phyloP scores from a whole-genome alignment of 805 yeast genomes.

The Suhomyces sp. region DNA sequence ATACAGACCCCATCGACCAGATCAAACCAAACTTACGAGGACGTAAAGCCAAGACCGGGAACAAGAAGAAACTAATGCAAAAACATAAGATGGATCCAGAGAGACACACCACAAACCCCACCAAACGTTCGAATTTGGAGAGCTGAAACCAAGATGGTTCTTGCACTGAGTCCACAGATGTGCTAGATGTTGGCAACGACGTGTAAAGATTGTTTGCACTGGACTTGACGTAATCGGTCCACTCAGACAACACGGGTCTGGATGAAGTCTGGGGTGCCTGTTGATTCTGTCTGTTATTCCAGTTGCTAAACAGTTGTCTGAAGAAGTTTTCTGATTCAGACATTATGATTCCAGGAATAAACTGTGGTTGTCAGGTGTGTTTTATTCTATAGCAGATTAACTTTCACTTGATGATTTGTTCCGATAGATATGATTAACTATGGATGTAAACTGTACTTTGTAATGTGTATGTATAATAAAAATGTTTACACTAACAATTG shows the following conservation, averaged over 20 bases:
- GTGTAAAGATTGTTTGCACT: constrained; percentile 59
- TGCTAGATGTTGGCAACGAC: constrained; percentile 59
- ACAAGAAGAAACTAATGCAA: constrained; percentile 72
- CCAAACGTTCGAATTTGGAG: constrained; percentile 75
- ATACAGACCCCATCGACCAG: constrained; percentile 89
- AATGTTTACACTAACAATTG: no score
- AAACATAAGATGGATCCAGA: constrained; percentile 80
- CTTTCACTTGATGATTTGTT: no score
- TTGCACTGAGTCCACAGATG: constrained; percentile 43
- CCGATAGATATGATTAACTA: no score
- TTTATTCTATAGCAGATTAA: no score
- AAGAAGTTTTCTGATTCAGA: constrained; percentile 34
- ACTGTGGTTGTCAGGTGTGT: no score
- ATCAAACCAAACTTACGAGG: constrained; percentile 88
- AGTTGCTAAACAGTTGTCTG: constrained; percentile 33
- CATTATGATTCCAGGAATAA: no score
- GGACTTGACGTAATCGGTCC: constrained; percentile 43
- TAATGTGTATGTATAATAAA: no score
- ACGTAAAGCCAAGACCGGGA: constrained; percentile 85
- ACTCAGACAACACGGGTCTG: constrained; percentile 36
- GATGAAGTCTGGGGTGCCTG: constrained; percentile 11
- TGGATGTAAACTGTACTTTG: no score
- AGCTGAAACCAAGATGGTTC: constrained; percentile 79
- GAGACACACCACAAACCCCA: constrained; percentile 76
- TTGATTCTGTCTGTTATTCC: constrained; percentile 21